Evolutionary conservation across 768 basidiomycete genomes (phyloP).

Genomic region (Pisolithus tinctorius): DNA sequence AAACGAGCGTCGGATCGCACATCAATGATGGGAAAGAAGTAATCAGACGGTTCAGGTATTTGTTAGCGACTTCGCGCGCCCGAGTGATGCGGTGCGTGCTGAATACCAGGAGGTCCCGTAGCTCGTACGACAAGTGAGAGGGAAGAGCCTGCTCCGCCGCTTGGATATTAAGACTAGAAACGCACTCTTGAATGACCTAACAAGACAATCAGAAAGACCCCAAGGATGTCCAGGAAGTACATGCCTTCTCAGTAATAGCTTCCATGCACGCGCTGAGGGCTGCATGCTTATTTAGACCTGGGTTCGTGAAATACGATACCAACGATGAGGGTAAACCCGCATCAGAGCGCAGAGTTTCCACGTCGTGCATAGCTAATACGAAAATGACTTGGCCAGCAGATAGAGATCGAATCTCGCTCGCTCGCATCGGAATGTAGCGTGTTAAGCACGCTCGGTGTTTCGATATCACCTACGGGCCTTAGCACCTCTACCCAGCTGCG

Average conservation of each 20-base stretch:
- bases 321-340: constrained; percentile 76
- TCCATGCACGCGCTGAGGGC: constrained; percentile 75
- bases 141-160: constrained; percentile 80
- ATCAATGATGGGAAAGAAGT: constrained; percentile 91
- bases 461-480: constrained; percentile 49
- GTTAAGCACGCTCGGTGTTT: constrained; percentile 62
- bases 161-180: constrained; percentile 62
- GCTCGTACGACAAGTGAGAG: constrained; percentile 57
- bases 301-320: constrained; percentile 82
- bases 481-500: not conserved
- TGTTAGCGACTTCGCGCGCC: constrained; percentile 74
- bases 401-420: constrained; percentile 65
- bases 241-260: constrained; percentile 77
- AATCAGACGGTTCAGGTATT: constrained; percentile 79
- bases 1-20: constrained; percentile 85
- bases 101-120: constrained; percentile 65
- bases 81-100: constrained; percentile 81
- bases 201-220: not conserved
- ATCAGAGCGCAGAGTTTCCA: constrained; percentile 82
- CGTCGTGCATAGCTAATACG: constrained; percentile 76
- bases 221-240: not conserved
- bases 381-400: constrained; percentile 83
- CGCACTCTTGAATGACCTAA: constrained; percentile 75
- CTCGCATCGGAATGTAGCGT: constrained; percentile 57
- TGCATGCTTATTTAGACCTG: constrained; percentile 67